Base-by-base conservation (phyloP, 1,139 yeast genomes). In the Lodderomyces orthopsilosis region DNA sequence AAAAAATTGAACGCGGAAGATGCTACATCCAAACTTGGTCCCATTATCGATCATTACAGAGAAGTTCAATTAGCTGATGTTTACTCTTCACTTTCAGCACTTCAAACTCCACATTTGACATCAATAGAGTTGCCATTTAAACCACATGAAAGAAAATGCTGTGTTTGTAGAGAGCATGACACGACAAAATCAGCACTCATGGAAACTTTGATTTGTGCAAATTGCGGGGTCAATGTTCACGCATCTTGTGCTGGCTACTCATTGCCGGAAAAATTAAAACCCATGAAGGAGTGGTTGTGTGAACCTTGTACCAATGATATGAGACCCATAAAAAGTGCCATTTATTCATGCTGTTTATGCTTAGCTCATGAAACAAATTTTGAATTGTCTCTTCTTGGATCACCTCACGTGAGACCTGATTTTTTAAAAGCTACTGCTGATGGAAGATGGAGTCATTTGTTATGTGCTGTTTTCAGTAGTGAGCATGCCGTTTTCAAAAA, bases 381-480 rank as follows among this genome's bases (percentile, higher is more conserved):
- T 50, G 79, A 74, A 47, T 60, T 68, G 14, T 67, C 77, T 14
- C 65, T 75, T 24, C 54, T 62, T 22, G 79, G 81, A 0, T 62
- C 63, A 15, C 56, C 63, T 1, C 48, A 57, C 35, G 70, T 75
- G 0, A 66, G 66, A 26, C 83, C 86, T 0, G 93, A 85, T 51
- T 89, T 81, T 35, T 62, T 90, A 53, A 87, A 86, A 54, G 75
- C 89, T n/a, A 81, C 95, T 0, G 80, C 94, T 0, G 79, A 75
- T 32, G 86, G 88, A 2, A 71, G 73, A 46, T 91, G 98, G 98
- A 83, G 85, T 33, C 98, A 91, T 65, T 68, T 85, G 6, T 51
- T 80, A 4, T 91, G 98, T 63, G 85, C 94, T 0, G 46, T 87
- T 0, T 83, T 83, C 59, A 68, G 56, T 43, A 48, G 58, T 42